Conservation (phyloP, 1,284 basidiomycete species). For the Heliocybe sulcata region DNA sequence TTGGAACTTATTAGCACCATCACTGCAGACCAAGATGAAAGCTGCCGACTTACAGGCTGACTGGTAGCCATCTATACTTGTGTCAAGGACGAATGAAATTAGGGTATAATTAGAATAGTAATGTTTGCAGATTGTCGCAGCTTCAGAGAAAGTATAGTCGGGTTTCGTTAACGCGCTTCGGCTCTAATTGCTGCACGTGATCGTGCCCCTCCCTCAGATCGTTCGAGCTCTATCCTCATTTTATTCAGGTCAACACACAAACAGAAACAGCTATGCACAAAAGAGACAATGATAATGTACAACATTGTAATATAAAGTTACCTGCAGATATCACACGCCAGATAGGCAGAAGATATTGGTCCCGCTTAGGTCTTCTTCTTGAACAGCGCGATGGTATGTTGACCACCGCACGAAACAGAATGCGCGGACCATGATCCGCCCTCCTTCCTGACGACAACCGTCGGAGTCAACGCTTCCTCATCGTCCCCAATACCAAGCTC, state of each 20-base stretch:
- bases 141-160: too few species aligned
- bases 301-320: background rate
- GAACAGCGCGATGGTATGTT: conserved; percentile 65
- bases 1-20: too few species aligned
- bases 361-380: conserved; percentile 37
- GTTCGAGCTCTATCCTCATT: too few species aligned
- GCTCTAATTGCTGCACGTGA: too few species aligned
- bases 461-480: conserved; percentile 50
- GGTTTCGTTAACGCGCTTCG: too few species aligned
- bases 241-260: background rate
- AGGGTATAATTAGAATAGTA: too few species aligned
- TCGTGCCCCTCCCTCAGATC: too few species aligned
- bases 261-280: background rate
- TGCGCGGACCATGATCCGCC: conserved; percentile 60
- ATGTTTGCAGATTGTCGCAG: too few species aligned
- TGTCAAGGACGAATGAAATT: too few species aligned
- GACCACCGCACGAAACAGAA: conserved; percentile 60
- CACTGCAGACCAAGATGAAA: too few species aligned
- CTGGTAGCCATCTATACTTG: too few species aligned
- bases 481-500: conserved; percentile 61
- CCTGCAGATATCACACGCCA: background rate
- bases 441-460: conserved; percentile 57
- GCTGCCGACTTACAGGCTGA: too few species aligned
- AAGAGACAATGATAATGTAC: background rate
- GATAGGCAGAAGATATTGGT: background rate